A percentile compares a stretch with the other conserved stretches of the same genome.
Evolutionary conservation across 1,139 yeast genomes (phyloP).

Genomic region (Zygotorulaspora mrakii): DNA sequence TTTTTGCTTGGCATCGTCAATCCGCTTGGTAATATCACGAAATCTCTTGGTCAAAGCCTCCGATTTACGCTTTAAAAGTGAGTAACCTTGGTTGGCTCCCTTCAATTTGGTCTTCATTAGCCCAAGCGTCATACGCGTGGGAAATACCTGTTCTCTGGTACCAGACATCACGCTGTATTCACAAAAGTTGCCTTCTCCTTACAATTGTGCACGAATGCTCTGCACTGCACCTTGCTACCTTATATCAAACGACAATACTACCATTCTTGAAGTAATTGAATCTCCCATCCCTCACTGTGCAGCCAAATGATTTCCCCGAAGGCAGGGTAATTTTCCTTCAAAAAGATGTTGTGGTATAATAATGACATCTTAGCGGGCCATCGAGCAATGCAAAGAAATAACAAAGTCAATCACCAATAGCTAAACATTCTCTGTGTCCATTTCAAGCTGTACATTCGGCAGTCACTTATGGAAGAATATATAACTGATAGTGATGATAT

Average conservation of each 20-base stretch:
- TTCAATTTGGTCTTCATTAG: slow-evolving; percentile 91
- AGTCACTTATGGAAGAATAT: slow-evolving; percentile 12
- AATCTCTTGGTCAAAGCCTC: slow-evolving; percentile 95
- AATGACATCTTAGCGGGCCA: no score
- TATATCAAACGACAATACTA: not conserved
- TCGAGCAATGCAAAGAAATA: no score
- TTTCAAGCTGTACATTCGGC: no score
- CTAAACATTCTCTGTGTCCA: no score
- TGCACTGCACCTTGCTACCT: not conserved
- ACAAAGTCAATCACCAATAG: no score
- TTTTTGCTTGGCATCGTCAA: slow-evolving; percentile 91
- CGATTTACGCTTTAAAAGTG: slow-evolving; percentile 87
- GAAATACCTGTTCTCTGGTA: slow-evolving; percentile 80
- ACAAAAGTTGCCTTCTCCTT: no score
- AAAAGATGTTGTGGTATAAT: no score
- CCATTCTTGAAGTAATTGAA: not conserved
- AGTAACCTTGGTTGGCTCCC: slow-evolving; percentile 97
- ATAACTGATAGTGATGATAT: slow-evolving; percentile 28
- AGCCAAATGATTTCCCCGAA: slow-evolving; percentile 2
- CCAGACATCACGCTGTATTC: slow-evolving; percentile 28
- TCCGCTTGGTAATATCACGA: slow-evolving; percentile 89
- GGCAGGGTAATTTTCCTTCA: slow-evolving; percentile 1
- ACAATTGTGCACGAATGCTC: no score
- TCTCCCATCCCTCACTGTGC: slow-evolving; percentile 2
- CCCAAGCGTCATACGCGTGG: slow-evolving; percentile 96